These are phyloP conservation scores for Colletotrichum sp. DNA, from an alignment of 2,329 filamentous ascomycete genomes.

Conservation along the genomic window DNA sequence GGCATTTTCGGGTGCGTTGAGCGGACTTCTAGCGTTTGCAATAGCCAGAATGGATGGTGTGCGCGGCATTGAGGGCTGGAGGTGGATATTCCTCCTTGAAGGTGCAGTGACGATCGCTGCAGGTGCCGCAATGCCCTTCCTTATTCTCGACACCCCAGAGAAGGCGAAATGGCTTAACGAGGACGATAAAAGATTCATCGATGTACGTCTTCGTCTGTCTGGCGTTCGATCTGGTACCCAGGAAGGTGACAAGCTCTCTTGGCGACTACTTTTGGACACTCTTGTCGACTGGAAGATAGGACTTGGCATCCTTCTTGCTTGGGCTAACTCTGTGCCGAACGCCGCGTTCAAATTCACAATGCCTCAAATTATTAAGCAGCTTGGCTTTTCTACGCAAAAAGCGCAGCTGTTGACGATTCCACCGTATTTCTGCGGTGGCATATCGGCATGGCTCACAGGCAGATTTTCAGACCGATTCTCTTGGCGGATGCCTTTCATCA, in stretches of 20 bases:
- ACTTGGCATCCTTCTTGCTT: slow-evolving; percentile 42
- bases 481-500: slow-evolving; percentile 44
- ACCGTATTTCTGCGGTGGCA: slow-evolving; percentile 37
- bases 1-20: slow-evolving; percentile 49
- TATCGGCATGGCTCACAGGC: slow-evolving; percentile 31
- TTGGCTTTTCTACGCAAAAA: slow-evolving; percentile 39
- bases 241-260: slow-evolving; percentile 31
- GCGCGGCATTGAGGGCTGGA: slow-evolving; percentile 55
- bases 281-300: slow-evolving; percentile 49
- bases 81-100: slow-evolving; percentile 55
- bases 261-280: slow-evolving; percentile 32
- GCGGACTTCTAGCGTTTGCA: slow-evolving; percentile 50
- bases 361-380: slow-evolving; percentile 42
- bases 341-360: slow-evolving; percentile 34
- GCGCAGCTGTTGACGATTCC: slow-evolving; percentile 36
- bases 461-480: slow-evolving; percentile 36
- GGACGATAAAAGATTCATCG: slow-evolving; percentile 39
- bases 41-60: slow-evolving; percentile 55
- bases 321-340: slow-evolving; percentile 41
- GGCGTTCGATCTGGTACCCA: background rate
- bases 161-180: slow-evolving; percentile 34
- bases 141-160: slow-evolving; percentile 40
- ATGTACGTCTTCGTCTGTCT: background rate
- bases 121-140: slow-evolving; percentile 39
- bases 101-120: slow-evolving; percentile 37